Conservation (phyloP, 495 filamentous ascomycete genomes). For the Darksidea phi region DNA sequence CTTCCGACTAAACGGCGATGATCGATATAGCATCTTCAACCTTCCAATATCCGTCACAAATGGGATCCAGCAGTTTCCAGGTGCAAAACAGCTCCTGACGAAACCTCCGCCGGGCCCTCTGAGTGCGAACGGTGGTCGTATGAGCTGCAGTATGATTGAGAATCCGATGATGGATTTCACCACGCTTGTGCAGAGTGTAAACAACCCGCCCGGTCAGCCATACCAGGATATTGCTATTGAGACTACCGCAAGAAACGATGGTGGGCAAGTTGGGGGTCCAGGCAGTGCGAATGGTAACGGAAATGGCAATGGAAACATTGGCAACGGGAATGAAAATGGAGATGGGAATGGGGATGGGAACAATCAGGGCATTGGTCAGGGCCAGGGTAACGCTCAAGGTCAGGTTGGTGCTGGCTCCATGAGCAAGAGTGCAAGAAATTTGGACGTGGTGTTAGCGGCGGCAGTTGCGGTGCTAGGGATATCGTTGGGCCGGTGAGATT, state of each 20-base stretch:
- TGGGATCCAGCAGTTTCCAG: conserved; percentile 46
- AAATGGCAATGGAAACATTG: conserved; percentile 2
- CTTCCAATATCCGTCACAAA: conserved; percentile 67
- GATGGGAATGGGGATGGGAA: not conserved
- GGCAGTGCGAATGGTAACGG: conserved; percentile 2
- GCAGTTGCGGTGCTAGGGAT: not conserved
- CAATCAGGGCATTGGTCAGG: not conserved
- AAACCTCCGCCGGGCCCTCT: conserved; percentile 34
- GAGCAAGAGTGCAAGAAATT: not conserved
- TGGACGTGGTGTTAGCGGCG: conserved; percentile 4
- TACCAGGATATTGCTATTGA: conserved; percentile 23
- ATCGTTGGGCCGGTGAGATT: too few species aligned
- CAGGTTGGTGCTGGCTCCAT: not conserved
- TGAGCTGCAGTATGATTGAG: conserved; percentile 25
- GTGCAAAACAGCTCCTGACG: conserved; percentile 23
- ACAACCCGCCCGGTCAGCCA: conserved; percentile 33
- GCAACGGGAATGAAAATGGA: not conserved
- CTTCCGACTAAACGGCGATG: conserved; percentile 59
- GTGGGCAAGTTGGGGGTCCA: conserved; percentile 25
- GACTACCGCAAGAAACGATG: conserved; percentile 12
- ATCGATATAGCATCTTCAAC: conserved; percentile 68
- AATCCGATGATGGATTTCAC: conserved; percentile 25
- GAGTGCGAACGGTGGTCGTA: conserved; percentile 32
- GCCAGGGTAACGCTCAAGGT: not conserved
- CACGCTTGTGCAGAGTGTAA: conserved; percentile 21